These are phyloP conservation scores for Lepidium didymum DNA, from an alignment of 345 rosid genomes.

Conservation along the genomic window DNA sequence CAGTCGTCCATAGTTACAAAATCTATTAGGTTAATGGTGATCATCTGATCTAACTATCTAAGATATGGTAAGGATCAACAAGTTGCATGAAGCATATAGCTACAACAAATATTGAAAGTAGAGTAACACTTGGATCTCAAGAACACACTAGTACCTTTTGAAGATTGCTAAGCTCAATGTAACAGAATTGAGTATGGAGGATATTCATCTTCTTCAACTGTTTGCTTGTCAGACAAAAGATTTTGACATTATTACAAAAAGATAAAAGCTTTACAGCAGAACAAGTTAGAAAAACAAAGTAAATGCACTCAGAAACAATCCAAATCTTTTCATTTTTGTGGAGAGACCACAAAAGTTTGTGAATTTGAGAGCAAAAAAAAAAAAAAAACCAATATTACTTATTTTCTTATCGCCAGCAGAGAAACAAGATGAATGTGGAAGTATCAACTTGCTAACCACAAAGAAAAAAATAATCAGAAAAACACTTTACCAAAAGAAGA, in stretches of 20 bases:
- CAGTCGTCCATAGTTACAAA: neutral
- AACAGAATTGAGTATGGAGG: neutral
- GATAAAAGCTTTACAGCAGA: slow-evolving; percentile 24
- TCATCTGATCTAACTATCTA: neutral
- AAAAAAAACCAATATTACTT: slow-evolving; percentile 35
- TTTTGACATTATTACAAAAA: slow-evolving; percentile 20
- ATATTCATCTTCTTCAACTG: neutral
- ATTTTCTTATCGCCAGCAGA: slow-evolving; percentile 30
- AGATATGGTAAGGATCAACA: neutral
- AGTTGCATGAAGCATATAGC: slow-evolving; percentile 5
- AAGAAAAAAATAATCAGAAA: slow-evolving; percentile 22
- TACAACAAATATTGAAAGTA: neutral
- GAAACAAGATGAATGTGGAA: slow-evolving; percentile 25
- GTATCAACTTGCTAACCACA: slow-evolving; percentile 26
- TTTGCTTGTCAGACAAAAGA: slow-evolving; percentile 7
- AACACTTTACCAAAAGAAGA: slow-evolving; percentile 27
- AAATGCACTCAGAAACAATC: slow-evolving; percentile 29
- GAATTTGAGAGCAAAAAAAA: slow-evolving; percentile 27
- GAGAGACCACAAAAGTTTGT: slow-evolving; percentile 35
- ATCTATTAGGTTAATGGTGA: neutral
- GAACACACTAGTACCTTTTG: neutral
- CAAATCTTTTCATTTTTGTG: neutral
- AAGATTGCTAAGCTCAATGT: neutral
- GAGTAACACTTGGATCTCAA: neutral
- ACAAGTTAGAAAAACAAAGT: slow-evolving; percentile 32